phyloP scores from a whole-genome alignment of 2,329 filamentous ascomycete genomes.

The Epichloe bromicola region DNA sequence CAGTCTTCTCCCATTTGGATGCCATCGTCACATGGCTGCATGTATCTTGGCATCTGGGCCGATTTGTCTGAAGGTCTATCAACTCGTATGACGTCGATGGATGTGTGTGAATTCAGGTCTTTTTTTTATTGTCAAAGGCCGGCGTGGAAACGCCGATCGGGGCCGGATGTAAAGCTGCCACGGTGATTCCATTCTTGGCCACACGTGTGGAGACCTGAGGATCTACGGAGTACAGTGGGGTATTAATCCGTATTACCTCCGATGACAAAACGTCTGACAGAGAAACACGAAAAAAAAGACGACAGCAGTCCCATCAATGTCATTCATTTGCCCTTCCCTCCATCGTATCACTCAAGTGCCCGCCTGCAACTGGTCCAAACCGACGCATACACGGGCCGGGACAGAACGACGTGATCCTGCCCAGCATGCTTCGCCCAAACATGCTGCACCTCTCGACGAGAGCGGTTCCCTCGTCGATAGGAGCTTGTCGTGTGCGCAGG shows the following conservation, averaged over 20 bases:
- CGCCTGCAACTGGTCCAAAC: background rate
- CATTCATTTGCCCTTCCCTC: background rate
- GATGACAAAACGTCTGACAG: background rate
- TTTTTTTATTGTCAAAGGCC: background rate
- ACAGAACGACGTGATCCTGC: constrained; percentile 3
- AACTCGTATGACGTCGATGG: no score
- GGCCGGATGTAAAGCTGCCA: background rate
- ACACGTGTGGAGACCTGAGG: background rate
- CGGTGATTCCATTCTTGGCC: background rate
- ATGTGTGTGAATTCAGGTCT: no score
- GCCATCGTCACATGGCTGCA: no score
- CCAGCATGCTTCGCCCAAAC: constrained; percentile 18
- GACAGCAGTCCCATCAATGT: background rate
- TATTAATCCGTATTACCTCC: background rate
- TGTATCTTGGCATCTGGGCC: no score
- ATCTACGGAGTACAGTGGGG: no score
- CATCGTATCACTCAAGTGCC: background rate
- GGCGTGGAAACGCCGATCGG: background rate
- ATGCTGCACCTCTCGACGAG: constrained; percentile 12
- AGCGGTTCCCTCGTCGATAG: constrained; percentile 5
- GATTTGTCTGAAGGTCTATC: no score
- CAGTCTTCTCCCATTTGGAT: no score
- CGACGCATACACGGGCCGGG: background rate
- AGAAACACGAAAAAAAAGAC: background rate
- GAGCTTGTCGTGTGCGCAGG: constrained; percentile 8